Conservation (phyloP, 495 filamentous ascomycete species). For the Pseudotulostoma volvatum region DNA sequence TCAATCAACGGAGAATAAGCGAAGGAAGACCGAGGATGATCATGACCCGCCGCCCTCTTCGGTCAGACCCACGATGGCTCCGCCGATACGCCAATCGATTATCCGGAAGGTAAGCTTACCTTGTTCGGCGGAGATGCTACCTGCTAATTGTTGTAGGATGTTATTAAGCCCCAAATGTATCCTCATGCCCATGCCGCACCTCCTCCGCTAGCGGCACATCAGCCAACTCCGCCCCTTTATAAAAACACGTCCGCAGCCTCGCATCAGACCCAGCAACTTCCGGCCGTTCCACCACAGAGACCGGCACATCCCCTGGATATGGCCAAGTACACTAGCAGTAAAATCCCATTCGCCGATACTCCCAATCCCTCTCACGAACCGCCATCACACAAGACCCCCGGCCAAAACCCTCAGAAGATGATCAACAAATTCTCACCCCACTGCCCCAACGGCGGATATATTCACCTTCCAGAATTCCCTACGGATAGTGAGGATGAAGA, state of each 20-base stretch:
- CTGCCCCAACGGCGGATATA: slow-evolving; percentile 62
- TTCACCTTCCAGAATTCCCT: slow-evolving; percentile 76
- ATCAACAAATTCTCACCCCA: slow-evolving; percentile 54
- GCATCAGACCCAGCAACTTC: slow-evolving; percentile 5
- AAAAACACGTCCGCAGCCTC: slow-evolving; percentile 11
- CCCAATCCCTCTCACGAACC: slow-evolving; percentile 31
- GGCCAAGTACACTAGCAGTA: slow-evolving; percentile 67
- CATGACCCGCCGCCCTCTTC: slow-evolving; percentile 22
- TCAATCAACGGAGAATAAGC: slow-evolving; percentile 36
- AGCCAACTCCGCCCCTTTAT: slow-evolving; percentile 21
- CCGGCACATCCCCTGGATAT: slow-evolving; percentile 55
- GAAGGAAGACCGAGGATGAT: slow-evolving; percentile 43
- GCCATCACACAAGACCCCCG: slow-evolving; percentile 42
- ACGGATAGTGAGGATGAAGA: slow-evolving; percentile 78
- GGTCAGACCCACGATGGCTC: slow-evolving; percentile 48
- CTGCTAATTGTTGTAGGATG: slow-evolving; percentile 29
- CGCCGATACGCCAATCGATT: slow-evolving; percentile 66
- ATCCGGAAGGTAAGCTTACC: slow-evolving; percentile 51
- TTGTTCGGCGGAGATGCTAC: slow-evolving; percentile 4
- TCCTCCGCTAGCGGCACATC: slow-evolving; percentile 31
- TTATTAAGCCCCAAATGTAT: slow-evolving; percentile 45
- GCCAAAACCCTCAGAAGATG: slow-evolving; percentile 22
- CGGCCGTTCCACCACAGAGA: slow-evolving; percentile 32
- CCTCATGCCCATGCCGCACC: slow-evolving; percentile 44
- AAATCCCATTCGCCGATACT: slow-evolving; percentile 73